Evolutionary conservation across 2,329 filamentous ascomycete genomes (phyloP).

Genomic region (Penicillium sp.): DNA sequence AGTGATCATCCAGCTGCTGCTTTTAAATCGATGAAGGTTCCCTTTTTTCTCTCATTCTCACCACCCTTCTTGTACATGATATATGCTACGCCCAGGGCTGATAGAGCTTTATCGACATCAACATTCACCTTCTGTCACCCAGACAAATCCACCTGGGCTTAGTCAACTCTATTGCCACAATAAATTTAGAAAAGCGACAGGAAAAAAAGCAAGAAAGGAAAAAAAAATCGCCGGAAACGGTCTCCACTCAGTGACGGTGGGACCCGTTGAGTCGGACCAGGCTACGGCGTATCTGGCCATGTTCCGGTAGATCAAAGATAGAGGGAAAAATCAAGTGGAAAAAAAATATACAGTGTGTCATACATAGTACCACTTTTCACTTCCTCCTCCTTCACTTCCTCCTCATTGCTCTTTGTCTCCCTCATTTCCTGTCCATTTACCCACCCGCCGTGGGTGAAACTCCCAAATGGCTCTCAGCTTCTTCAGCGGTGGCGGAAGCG

Average conservation of each 20-base stretch:
- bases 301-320: conserved; percentile 31
- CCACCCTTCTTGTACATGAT: not conserved
- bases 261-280: conserved; percentile 43
- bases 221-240: conserved; percentile 30
- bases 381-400: not conserved
- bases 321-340: conserved; percentile 16
- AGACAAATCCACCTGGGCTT: conserved; percentile 8
- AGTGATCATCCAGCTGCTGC: not conserved
- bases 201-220: not conserved
- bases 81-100: not conserved
- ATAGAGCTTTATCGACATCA: too few species aligned
- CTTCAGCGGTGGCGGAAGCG: conserved; percentile 41
- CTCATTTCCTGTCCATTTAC: not conserved
- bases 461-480: conserved; percentile 46
- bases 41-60: not conserved
- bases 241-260: conserved; percentile 23
- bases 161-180: conserved; percentile 12
- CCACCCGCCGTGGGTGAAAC: conserved; percentile 21
- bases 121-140: too few species aligned
- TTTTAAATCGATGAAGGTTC: not conserved
- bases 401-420: not conserved
- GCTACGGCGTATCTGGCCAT: conserved; percentile 46
- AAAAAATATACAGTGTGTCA: conserved; percentile 19
- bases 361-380: not conserved
- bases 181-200: not conserved